phyloP scores from a whole-genome alignment of 208 protist species.

The Leishmania arabica region DNA sequence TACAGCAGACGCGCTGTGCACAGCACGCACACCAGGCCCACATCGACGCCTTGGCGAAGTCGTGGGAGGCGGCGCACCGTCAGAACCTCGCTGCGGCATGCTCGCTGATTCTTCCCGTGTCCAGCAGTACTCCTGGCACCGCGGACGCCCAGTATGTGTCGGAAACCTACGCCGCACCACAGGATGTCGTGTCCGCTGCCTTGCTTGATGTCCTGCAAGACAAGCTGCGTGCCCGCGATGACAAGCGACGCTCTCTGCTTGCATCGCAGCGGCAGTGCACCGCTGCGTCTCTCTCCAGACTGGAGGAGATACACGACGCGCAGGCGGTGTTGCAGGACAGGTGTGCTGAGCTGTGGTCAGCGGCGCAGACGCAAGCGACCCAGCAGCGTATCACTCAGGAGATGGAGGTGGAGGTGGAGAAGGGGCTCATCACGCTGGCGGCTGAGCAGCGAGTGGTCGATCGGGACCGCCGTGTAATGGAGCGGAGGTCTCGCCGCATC shows the following conservation, averaged over 20 bases:
- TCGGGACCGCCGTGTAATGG: constrained; percentile 16
- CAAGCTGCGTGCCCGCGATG: constrained; percentile 34
- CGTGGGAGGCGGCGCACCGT: constrained; percentile 66
- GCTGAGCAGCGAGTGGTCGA: constrained; percentile 17
- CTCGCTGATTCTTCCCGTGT: constrained; percentile 29
- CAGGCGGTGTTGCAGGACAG: constrained; percentile 13
- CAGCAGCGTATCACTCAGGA: constrained; percentile 20
- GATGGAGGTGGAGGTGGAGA: constrained; percentile 16
- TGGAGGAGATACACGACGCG: constrained; percentile 27
- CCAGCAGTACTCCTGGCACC: constrained; percentile 12
- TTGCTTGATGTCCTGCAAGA: constrained; percentile 38
- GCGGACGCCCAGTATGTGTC: constrained; percentile 7
- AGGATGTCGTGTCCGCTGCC: constrained; percentile 33
- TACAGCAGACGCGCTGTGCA: constrained; percentile 42
- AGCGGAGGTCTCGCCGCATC: constrained; percentile 19
- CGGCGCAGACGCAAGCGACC: constrained; percentile 13
- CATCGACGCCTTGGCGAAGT: constrained; percentile 43
- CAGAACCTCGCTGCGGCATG: constrained; percentile 49
- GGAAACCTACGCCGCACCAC: constrained; percentile 43
- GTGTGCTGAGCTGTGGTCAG: constrained; percentile 19
- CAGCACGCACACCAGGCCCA: constrained; percentile 53
- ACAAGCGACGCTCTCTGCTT: constrained; percentile 11
- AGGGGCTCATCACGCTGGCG: constrained; percentile 4
- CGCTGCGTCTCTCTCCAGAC: constrained; percentile 25
- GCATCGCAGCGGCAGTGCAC: constrained; percentile 30